Base-by-base conservation (phyloP, 1,284 basidiomycete species). In the Trichosporon ovoides region DNA sequence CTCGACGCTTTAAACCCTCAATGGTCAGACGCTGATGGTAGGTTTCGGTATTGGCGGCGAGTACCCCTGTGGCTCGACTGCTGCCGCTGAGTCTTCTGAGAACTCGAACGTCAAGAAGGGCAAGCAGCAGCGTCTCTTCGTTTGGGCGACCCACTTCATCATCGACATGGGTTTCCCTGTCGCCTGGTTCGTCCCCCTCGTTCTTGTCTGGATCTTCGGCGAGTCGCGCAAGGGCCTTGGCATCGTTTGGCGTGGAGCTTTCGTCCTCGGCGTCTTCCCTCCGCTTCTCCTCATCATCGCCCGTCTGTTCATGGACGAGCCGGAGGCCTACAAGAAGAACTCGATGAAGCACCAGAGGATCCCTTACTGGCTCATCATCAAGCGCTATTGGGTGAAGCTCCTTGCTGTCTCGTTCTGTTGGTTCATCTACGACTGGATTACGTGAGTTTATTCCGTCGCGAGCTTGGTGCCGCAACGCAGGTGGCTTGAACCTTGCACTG, bases 21-120 rank as follows among this genome's bases (percentile, higher is more conserved):
- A 4, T 31, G 5, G 28, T 9, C 28, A 31, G 28, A 9, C 28
- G 28, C 28, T 31, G 28, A 31, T 9, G 28, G 9, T 9, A 31
- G 28, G 28, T 9, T 31, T 73, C 37, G 89, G 89, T 36, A 81
- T 73, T 10, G 92, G 91, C 24, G 91, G 91, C 10, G 90, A 94
- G 73, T 95, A 96, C 66, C 91, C 91, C 7, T 89, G 87, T 63
- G 56, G 60, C 3, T 61, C 53, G 3, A 58, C 53, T 2, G 60
- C 91, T 12, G 87, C 88, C 3, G 88, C 89, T 1, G 93, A 96
- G 72, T 88, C 91, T 70, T 90, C 91, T 0, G 93, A 95, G 74
- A 87, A 90, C 58, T 54, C 63, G 11, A 63, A 57, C 16, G 86
- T 95, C 68, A 81, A 77, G 65, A 91, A 88, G 77, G 84, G 84